phyloP scores from a whole-genome alignment of 306 rosid genomes.

The Pterocarpus santalinus region DNA sequence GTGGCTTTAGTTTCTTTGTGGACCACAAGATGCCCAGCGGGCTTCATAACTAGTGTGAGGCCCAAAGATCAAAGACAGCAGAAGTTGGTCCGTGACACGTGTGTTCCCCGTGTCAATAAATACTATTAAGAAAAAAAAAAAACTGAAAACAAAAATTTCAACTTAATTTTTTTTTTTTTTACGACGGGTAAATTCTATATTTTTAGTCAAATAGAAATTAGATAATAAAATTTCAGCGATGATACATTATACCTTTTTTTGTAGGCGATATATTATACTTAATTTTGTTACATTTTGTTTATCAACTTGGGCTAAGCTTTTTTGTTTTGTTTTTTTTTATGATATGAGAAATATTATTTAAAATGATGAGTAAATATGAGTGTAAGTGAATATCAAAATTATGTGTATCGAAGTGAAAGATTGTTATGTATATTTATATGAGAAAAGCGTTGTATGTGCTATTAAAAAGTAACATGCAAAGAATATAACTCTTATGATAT shows the following conservation, averaged over 20 bases:
- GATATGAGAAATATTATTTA: too few relatives aligned
- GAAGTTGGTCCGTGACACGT: neutral
- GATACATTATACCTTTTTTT: too few relatives aligned
- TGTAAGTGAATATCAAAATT: too few relatives aligned
- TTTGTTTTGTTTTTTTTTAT: neutral
- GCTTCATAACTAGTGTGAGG: slow-evolving; percentile 1
- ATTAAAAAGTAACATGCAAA: too few relatives aligned
- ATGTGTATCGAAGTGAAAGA: too few relatives aligned
- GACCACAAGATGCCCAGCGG: slow-evolving; percentile 12
- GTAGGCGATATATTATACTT: neutral
- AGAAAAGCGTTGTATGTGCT: too few relatives aligned
- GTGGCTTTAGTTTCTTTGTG: slow-evolving; percentile 8
- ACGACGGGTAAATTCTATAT: neutral
- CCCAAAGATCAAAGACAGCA: slow-evolving; percentile 7
- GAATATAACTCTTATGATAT: too few relatives aligned
- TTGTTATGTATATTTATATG: too few relatives aligned
- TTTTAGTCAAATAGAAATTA: neutral
- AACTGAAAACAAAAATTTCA: neutral
- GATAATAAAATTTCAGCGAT: neutral
- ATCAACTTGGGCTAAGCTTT: neutral
- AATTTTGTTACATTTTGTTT: neutral
- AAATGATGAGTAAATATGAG: too few relatives aligned
- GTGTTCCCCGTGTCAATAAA: neutral
- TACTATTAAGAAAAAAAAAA: neutral
- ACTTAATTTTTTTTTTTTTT: neutral